A percentile compares a stretch with the other conserved stretches of the same genome.
Evolutionary conservation across 345 rosid genomes (phyloP).

Genomic region (Pseudoturritis turrita): DNA sequence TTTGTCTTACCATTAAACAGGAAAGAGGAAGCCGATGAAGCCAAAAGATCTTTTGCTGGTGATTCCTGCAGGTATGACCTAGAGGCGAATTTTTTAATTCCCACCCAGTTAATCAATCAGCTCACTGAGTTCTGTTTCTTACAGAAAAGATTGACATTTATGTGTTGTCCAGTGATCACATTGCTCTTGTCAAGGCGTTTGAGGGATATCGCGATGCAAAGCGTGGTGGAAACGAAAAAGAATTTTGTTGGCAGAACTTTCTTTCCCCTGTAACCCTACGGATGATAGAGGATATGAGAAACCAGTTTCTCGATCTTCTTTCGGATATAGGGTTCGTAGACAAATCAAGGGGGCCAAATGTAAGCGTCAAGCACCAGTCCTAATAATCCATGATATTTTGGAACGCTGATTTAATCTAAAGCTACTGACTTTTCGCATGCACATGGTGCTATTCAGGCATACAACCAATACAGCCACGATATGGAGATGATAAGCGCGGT

Average conservation of each 20-base stretch:
- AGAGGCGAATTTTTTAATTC: not conserved
- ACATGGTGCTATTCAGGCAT: constrained; percentile 47
- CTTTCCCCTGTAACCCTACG: constrained; percentile 74
- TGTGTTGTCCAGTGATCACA: constrained; percentile 76
- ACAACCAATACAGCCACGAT: constrained; percentile 75
- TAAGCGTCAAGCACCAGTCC: constrained; percentile 37
- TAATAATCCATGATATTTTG: not conserved
- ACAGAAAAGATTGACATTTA: constrained; percentile 3
- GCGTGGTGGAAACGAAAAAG: constrained; percentile 53
- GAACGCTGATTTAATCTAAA: not conserved
- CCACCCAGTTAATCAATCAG: not conserved
- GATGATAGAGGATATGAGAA: constrained; percentile 97
- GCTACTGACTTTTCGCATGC: not conserved
- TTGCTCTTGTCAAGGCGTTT: constrained; percentile 89
- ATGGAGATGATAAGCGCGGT: constrained; percentile 87
- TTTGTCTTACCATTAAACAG: constrained; percentile 82
- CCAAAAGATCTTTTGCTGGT: constrained; percentile 84
- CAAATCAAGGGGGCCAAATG: constrained; percentile 71
- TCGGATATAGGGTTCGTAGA: constrained; percentile 89
- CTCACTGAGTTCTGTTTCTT: not conserved
- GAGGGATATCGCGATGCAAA: constrained; percentile 83
- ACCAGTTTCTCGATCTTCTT: constrained; percentile 77
- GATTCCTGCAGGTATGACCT: constrained; percentile 83
- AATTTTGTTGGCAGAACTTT: constrained; percentile 85
- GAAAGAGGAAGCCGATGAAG: constrained; percentile 87